phyloP scores from a whole-genome alignment of 768 basidiomycete species.

The Pisolithus tinctorius region DNA sequence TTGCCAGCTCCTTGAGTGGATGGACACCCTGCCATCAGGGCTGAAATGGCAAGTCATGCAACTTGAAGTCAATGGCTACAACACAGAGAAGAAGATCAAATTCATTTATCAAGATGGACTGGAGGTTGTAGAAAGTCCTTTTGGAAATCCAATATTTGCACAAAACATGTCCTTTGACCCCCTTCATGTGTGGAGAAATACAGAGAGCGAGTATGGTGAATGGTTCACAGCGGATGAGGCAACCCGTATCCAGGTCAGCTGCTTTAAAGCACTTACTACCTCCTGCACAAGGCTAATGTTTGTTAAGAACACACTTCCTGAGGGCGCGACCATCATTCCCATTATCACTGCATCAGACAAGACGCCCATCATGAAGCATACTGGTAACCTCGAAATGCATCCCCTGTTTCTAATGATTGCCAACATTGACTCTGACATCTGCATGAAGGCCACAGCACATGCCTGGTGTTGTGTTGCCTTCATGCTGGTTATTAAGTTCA shows the following conservation, averaged over 20 bases:
- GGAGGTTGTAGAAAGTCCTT: no score
- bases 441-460: slow-evolving; percentile 19
- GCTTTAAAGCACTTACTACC: not conserved
- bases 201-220: no score
- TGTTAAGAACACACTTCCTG: no score
- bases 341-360: slow-evolving; percentile 27
- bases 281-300: slow-evolving; percentile 7
- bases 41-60: slow-evolving; percentile 14
- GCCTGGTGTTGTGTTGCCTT: no score
- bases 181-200: no score
- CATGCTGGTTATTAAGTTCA: slow-evolving; percentile 24
- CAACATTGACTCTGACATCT: slow-evolving; percentile 24
- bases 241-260: not conserved
- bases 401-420: slow-evolving; percentile 25
- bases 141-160: no score
- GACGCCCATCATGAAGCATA: slow-evolving; percentile 24
- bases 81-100: no score
- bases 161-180: no score
- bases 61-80: not conserved
- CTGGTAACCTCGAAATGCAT: no score
- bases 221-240: no score
- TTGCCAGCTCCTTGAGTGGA: slow-evolving; percentile 13
- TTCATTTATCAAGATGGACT: no score
- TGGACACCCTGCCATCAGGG: slow-evolving; percentile 16
- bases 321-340: slow-evolving; percentile 25